Conservation (phyloP, 768 basidiomycete genomes). For the Kwoniella dejecticola region DNA sequence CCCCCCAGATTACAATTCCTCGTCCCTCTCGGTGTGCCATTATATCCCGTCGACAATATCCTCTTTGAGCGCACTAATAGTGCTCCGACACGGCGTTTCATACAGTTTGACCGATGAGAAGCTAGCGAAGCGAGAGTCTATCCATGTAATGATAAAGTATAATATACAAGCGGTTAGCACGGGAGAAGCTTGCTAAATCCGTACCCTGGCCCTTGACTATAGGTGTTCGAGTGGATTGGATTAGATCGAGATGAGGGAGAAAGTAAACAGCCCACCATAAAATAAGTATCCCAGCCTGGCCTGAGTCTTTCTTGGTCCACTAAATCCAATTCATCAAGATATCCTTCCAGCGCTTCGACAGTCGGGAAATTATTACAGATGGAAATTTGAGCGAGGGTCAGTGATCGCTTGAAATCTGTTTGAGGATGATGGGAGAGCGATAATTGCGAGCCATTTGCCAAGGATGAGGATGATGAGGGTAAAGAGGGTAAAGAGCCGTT, state of each 20-base stretch:
- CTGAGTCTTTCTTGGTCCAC: slow-evolving; percentile 73
- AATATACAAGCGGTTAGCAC: too few relatives aligned
- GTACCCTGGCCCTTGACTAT: too few relatives aligned
- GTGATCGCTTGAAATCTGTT: slow-evolving; percentile 42
- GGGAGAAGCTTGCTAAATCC: too few relatives aligned
- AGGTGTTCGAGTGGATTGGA: background rate
- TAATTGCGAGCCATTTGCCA: background rate
- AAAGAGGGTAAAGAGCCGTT: slow-evolving; percentile 28
- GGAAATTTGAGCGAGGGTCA: slow-evolving; percentile 46
- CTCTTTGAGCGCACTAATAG: slow-evolving; percentile 73
- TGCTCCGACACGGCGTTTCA: slow-evolving; percentile 95
- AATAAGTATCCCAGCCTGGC: slow-evolving; percentile 93
- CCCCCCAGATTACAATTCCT: slow-evolving; percentile 90
- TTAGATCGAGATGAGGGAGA: background rate
- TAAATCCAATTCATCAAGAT: slow-evolving; percentile 72
- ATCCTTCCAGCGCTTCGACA: slow-evolving; percentile 59
- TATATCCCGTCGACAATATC: slow-evolving; percentile 66
- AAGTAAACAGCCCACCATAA: slow-evolving; percentile 68
- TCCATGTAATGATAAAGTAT: too few relatives aligned
- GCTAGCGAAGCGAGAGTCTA: slow-evolving; percentile 90
- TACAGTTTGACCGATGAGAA: slow-evolving; percentile 81
- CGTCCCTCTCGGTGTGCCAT: slow-evolving; percentile 90
- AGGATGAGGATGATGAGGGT: slow-evolving; percentile 19
- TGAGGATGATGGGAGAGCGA: slow-evolving; percentile 27
- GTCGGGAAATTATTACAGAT: slow-evolving; percentile 52